These are phyloP conservation scores for Geranium brycei DNA, from an alignment of 345 rosid species.

Conservation along the genomic window DNA sequence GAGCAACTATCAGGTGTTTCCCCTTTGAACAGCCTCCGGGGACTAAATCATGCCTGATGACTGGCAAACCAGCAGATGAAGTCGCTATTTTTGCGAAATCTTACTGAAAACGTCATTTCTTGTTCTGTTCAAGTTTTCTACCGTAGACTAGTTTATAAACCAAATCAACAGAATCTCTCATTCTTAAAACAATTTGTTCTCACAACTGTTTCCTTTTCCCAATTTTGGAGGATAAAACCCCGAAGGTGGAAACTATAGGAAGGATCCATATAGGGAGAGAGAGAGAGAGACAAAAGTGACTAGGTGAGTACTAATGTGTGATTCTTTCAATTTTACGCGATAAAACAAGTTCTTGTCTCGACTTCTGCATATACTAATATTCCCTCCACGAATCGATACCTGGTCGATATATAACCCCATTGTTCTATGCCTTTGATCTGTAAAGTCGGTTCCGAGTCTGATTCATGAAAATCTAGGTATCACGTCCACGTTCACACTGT, in stretches of 20 bases:
- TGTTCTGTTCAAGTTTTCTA: background rate
- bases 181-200: background rate
- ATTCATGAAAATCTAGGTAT: background rate
- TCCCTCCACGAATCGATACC: background rate
- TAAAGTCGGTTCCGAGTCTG: background rate
- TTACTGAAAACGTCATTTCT: constrained; percentile 22
- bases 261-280: background rate
- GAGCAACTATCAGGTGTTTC: constrained; percentile 83
- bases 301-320: background rate
- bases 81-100: constrained; percentile 88
- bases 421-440: background rate
- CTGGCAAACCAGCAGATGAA: constrained; percentile 64
- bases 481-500: too few relatives aligned
- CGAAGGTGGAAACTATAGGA: too few relatives aligned
- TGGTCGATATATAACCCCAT: background rate
- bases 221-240: too few relatives aligned
- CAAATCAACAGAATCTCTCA: too few relatives aligned
- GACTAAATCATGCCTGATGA: constrained; percentile 67
- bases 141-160: background rate
- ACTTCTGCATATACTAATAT: background rate
- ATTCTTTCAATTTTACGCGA: background rate
- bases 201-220: background rate
- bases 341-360: background rate
- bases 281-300: too few relatives aligned
- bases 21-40: constrained; percentile 71